Percentiles rank a stretch among this genome's conserved stretches.
These are phyloP conservation scores for Aspergillus pseudonomiae DNA, from an alignment of 2,329 filamentous ascomycete species.

Conservation along the genomic window DNA sequence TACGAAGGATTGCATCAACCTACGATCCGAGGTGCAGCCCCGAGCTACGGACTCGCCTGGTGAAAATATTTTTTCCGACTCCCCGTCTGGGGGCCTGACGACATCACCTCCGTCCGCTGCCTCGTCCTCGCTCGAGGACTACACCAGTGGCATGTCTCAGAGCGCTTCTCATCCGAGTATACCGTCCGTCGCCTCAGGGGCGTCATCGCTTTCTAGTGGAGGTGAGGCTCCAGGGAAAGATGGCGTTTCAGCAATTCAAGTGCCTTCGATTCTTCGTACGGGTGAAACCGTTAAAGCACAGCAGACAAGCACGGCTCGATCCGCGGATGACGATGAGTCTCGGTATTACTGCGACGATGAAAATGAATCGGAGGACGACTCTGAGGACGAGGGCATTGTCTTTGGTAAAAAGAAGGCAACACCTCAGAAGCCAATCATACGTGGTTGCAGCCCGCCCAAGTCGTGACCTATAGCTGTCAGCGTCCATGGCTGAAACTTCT, in stretches of 20 bases:
- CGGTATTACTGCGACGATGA: conserved; percentile 47
- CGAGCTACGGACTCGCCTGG: conserved; percentile 18
- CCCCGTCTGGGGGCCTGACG: conserved; percentile 28
- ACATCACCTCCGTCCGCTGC: conserved; percentile 48
- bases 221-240: conserved; percentile 34
- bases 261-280: conserved; percentile 45
- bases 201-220: conserved; percentile 50
- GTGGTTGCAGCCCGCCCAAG: conserved; percentile 15
- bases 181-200: conserved; percentile 48
- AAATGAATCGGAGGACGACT: conserved; percentile 42
- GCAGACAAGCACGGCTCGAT: conserved; percentile 22
- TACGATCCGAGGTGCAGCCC: conserved; percentile 20
- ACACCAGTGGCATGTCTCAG: conserved; percentile 50
- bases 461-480: conserved; percentile 8
- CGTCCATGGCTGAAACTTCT: not conserved
- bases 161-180: conserved; percentile 53
- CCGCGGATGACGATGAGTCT: conserved; percentile 41
- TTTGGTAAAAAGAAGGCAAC: conserved; percentile 41
- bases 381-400: conserved; percentile 47
- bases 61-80: conserved; percentile 20
- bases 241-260: conserved; percentile 24
- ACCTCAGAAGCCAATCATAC: conserved; percentile 25
- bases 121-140: conserved; percentile 50
- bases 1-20: conserved; percentile 25
- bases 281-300: conserved; percentile 45